A percentile compares a stretch with the other conserved stretches of the same genome.
Evolutionary conservation across 2,329 filamentous ascomycete genomes (phyloP).

Genomic region (Penicillium sp.): DNA sequence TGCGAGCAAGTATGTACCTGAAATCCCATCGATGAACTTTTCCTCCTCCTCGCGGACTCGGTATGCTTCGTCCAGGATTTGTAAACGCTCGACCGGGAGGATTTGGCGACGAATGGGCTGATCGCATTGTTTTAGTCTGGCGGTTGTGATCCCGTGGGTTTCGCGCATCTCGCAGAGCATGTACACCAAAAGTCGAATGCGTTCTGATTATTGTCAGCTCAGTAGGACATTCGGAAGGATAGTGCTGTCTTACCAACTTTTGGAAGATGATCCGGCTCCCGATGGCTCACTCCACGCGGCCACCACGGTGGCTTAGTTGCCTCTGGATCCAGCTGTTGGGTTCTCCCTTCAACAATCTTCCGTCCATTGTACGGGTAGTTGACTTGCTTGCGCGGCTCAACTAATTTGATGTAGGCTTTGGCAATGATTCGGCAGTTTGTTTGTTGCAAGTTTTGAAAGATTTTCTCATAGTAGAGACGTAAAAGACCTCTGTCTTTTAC

Average conservation of each 20-base stretch:
- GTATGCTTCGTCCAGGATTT: constrained; percentile 45
- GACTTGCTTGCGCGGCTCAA: constrained; percentile 39
- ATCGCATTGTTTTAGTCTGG: constrained; percentile 41
- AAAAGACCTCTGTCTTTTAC: constrained; percentile 27
- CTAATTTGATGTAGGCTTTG: constrained; percentile 39
- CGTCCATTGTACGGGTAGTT: constrained; percentile 40
- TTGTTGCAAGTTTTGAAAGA: constrained; percentile 37
- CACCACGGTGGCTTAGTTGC: constrained; percentile 39
- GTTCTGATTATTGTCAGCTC: constrained; percentile 28
- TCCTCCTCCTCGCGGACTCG: constrained; percentile 42
- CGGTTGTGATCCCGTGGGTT: constrained; percentile 38
- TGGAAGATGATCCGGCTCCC: constrained; percentile 37
- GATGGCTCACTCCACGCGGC: constrained; percentile 35
- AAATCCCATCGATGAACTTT: constrained; percentile 37
- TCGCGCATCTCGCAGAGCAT: constrained; percentile 41
- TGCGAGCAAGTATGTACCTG: constrained; percentile 29
- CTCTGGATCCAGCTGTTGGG: constrained; percentile 35
- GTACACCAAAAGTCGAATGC: constrained; percentile 42
- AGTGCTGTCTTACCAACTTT: constrained; percentile 30
- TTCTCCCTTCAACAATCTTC: constrained; percentile 34
- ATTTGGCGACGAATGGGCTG: constrained; percentile 43
- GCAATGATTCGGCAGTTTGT: constrained; percentile 39
- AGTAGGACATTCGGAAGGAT: not conserved
- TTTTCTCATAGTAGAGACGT: constrained; percentile 35
- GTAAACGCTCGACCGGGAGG: constrained; percentile 34